Evolutionary conservation across 1,284 basidiomycete genomes (phyloP).

Genomic region (Apiotrichum akiyoshidainum): DNA sequence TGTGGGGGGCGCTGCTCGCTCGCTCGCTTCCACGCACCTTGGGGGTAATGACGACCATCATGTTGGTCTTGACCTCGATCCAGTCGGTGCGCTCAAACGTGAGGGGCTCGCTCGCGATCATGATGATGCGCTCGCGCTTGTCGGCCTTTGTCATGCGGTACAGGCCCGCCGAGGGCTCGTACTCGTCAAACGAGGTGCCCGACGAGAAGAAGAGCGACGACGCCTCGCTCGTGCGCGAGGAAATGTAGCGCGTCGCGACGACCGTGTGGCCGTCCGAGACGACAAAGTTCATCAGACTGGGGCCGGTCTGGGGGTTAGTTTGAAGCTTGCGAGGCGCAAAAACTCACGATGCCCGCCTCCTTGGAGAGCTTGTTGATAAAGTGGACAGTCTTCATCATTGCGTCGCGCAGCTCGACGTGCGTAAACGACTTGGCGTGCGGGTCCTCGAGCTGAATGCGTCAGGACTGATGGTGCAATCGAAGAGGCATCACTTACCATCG

Average conservation of each 20-base stretch:
- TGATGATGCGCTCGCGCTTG: slow-evolving; percentile 80
- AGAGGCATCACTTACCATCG: slow-evolving; percentile 59
- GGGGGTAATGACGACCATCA: slow-evolving; percentile 83
- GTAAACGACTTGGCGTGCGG: slow-evolving; percentile 59
- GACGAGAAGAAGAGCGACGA: slow-evolving; percentile 95
- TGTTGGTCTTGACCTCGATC: slow-evolving; percentile 94
- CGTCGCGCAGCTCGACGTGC: slow-evolving; percentile 55
- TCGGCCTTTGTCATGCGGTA: slow-evolving; percentile 95
- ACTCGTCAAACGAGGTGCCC: slow-evolving; percentile 89
- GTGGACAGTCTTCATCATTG: slow-evolving; percentile 82
- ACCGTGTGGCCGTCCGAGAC: slow-evolving; percentile 92
- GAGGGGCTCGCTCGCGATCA: slow-evolving; percentile 87
- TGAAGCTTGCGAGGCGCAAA: too few relatives aligned
- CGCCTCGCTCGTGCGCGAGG: slow-evolving; percentile 83
- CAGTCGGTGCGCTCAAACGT: slow-evolving; percentile 70
- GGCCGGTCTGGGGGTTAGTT: slow-evolving; percentile 54
- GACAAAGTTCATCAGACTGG: slow-evolving; percentile 92
- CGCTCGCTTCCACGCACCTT: slow-evolving; percentile 57
- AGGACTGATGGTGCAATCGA: slow-evolving; percentile 10
- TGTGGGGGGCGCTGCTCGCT: too few relatives aligned
- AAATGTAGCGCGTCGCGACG: slow-evolving; percentile 91
- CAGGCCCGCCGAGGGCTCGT: slow-evolving; percentile 69
- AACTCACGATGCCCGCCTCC: slow-evolving; percentile 65
- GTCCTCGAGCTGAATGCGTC: slow-evolving; percentile 64
- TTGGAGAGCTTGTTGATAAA: slow-evolving; percentile 73